Conservation (phyloP, 2,329 filamentous ascomycete genomes). For the Verticillium tricorpus region DNA sequence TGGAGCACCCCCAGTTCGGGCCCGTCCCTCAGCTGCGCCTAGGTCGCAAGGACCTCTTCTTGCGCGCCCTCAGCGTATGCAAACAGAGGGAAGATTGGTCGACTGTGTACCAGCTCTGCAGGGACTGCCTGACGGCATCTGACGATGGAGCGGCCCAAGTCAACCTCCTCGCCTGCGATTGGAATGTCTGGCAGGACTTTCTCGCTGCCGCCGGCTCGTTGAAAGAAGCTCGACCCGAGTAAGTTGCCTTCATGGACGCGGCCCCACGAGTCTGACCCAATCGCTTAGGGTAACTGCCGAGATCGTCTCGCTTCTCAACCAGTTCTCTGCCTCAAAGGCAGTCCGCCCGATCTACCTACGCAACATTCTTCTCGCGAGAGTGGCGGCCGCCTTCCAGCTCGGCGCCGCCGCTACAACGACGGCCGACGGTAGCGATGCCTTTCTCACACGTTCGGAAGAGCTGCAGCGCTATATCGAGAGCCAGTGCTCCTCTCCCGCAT, state of each 20-base stretch:
- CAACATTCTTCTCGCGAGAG: conserved; percentile 32
- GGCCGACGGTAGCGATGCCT: not conserved
- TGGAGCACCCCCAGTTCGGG: conserved; percentile 32
- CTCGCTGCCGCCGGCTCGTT: conserved; percentile 31
- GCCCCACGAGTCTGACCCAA: not conserved
- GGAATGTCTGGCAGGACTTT: conserved; percentile 33
- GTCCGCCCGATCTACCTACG: conserved; percentile 31
- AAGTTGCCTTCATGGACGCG: conserved; percentile 6
- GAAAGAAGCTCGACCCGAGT: conserved; percentile 26
- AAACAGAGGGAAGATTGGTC: conserved; percentile 36
- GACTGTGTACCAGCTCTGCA: conserved; percentile 37
- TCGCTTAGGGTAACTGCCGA: conserved; percentile 2
- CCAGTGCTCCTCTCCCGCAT: conserved; percentile 30
- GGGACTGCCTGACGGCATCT: conserved; percentile 33
- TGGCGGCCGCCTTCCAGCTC: conserved; percentile 32
- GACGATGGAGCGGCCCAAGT: conserved; percentile 28
- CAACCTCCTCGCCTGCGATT: conserved; percentile 41
- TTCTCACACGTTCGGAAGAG: conserved; percentile 13
- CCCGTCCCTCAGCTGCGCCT: conserved; percentile 38
- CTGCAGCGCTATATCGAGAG: conserved; percentile 31
- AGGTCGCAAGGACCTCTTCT: conserved; percentile 42
- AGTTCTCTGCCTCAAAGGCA: conserved; percentile 6
- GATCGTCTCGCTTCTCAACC: conserved; percentile 7
- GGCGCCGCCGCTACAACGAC: not conserved
- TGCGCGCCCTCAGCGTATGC: conserved; percentile 33